These are phyloP conservation scores for Colletotrichum lini DNA, from an alignment of 2,329 filamentous ascomycete species.

Conservation along the genomic window DNA sequence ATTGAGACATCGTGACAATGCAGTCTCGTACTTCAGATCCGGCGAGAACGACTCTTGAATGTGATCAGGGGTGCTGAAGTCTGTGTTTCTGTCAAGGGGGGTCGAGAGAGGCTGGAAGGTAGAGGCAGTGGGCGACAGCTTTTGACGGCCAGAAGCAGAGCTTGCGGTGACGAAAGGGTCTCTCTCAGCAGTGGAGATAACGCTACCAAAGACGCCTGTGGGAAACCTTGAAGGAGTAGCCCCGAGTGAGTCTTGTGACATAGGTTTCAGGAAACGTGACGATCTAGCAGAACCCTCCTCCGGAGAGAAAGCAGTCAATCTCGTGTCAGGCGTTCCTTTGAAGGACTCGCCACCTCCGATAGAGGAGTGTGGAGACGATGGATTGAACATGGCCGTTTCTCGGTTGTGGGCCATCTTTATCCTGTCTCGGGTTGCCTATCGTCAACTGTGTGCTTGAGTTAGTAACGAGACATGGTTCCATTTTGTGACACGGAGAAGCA, in stretches of 20 bases:
- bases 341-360: constrained; percentile 68
- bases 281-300: constrained; percentile 66
- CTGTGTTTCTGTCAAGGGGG: constrained; percentile 29
- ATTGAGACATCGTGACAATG: constrained; percentile 30
- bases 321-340: constrained; percentile 76
- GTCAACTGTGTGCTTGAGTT: not conserved
- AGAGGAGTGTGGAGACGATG: constrained; percentile 67
- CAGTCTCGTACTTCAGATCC: not conserved
- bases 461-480: not conserved
- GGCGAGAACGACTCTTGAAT: not conserved
- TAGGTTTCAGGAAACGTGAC: constrained; percentile 53
- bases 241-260: constrained; percentile 51
- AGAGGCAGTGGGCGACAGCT: constrained; percentile 75
- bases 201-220: constrained; percentile 46
- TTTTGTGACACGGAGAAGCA: not conserved
- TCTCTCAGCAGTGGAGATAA: constrained; percentile 53
- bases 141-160: constrained; percentile 51
- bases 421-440: not conserved
- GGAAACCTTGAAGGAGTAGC: constrained; percentile 47
- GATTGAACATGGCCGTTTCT: constrained; percentile 51
- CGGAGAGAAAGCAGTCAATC: constrained; percentile 75
- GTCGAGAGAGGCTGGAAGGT: constrained; percentile 68
- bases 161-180: constrained; percentile 69
- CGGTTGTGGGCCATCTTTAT: constrained; percentile 21
- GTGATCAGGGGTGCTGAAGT: not conserved